phyloP scores from a whole-genome alignment of 371 early-diverging fungal genomes.

The Zychaea mexicana region DNA sequence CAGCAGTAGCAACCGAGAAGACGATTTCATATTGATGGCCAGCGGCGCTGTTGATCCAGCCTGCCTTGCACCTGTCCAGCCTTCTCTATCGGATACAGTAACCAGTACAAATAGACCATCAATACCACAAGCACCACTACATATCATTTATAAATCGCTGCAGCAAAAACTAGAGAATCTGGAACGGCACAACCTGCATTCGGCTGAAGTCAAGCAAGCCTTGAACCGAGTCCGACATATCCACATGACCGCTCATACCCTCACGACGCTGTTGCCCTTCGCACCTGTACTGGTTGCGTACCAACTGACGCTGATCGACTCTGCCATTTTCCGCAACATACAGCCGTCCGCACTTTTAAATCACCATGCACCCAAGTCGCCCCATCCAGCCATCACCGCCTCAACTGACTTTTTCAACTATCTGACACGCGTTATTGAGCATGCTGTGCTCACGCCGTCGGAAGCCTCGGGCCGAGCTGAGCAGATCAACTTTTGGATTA shows the following conservation, averaged over 20 bases:
- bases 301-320: slow-evolving; percentile 75
- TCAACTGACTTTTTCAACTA: slow-evolving; percentile 86
- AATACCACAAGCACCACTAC: slow-evolving; percentile 43
- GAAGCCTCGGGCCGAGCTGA: slow-evolving; percentile 66
- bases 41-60: slow-evolving; percentile 24
- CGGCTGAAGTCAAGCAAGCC: slow-evolving; percentile 36
- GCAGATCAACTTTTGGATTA: slow-evolving; percentile 73
- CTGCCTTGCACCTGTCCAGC: slow-evolving; percentile 24
- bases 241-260: slow-evolving; percentile 50
- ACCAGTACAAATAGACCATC: slow-evolving; percentile 16
- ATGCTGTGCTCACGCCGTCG: slow-evolving; percentile 64
- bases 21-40: slow-evolving; percentile 14
- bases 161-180: slow-evolving; percentile 29
- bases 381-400: slow-evolving; percentile 67
- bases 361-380: slow-evolving; percentile 63
- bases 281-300: slow-evolving; percentile 70
- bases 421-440: slow-evolving; percentile 74
- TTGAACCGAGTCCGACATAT: slow-evolving; percentile 48
- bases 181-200: slow-evolving; percentile 10
- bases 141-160: slow-evolving; percentile 27
- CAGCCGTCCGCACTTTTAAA: slow-evolving; percentile 59
- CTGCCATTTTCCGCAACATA: slow-evolving; percentile 68
- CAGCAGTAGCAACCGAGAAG: slow-evolving; percentile 4
- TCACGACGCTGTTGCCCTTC: slow-evolving; percentile 65
- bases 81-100: slow-evolving; percentile 12